Percentiles rank a stretch among this genome's conserved stretches.
Evolutionary conservation across 2,329 filamentous ascomycete genomes (phyloP).

Genomic region (Aspergillus chevalieri): DNA sequence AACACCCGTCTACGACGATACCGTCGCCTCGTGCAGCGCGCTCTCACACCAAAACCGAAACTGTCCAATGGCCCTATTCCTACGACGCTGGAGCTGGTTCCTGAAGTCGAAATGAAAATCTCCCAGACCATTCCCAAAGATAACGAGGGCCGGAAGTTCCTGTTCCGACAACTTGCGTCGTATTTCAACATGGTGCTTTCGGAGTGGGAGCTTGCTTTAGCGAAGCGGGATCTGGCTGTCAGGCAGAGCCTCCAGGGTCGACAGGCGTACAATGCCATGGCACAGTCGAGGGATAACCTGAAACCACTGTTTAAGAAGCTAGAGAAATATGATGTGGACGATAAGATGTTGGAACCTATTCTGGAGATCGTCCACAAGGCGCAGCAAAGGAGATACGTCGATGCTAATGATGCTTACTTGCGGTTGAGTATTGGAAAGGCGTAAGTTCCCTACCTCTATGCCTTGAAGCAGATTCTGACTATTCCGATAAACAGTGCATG

Average conservation of each 20-base stretch:
- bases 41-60: constrained; percentile 29
- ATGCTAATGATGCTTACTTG: constrained; percentile 93
- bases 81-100: constrained; percentile 71
- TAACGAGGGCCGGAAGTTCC: constrained; percentile 58
- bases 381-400: constrained; percentile 85
- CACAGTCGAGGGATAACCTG: constrained; percentile 82
- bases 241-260: constrained; percentile 73
- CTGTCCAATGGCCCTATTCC: constrained; percentile 75
- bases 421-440: constrained; percentile 90
- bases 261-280: constrained; percentile 75
- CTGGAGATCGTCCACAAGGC: constrained; percentile 88
- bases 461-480: constrained; percentile 8
- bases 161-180: constrained; percentile 82
- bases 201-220: constrained; percentile 78
- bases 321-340: constrained; percentile 72
- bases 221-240: constrained; percentile 49
- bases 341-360: constrained; percentile 72
- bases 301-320: constrained; percentile 83
- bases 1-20: constrained; percentile 64
- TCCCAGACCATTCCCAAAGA: constrained; percentile 58
- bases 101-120: constrained; percentile 86
- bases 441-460: constrained; percentile 23
- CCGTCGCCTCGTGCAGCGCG: constrained; percentile 51
- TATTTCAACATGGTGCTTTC: constrained; percentile 95
- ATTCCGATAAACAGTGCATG: constrained; percentile 55